Percentiles rank a stretch among this genome's conserved stretches.
Conservation (phyloP, 208 protist genomes). For the Leishmania lainsoni region DNA sequence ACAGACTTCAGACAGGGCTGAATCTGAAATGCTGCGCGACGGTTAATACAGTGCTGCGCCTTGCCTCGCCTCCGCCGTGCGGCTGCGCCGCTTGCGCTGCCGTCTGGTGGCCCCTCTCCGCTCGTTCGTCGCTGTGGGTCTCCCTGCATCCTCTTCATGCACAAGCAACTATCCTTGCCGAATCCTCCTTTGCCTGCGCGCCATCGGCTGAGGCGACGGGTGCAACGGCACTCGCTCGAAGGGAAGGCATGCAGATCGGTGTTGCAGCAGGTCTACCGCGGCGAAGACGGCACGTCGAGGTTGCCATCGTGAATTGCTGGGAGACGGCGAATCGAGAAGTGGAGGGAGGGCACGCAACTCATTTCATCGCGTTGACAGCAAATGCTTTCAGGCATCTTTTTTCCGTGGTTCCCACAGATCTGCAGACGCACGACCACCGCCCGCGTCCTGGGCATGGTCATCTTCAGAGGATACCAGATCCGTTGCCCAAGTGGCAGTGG, state of each 20-base stretch:
- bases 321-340: not conserved
- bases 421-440: not conserved
- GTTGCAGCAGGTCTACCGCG: not conserved
- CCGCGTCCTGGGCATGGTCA: not conserved
- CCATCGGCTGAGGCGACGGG: not conserved
- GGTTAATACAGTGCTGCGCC: not conserved
- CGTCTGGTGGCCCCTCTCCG: not conserved
- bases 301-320: conserved; percentile 1
- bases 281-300: not conserved
- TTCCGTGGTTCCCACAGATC: not conserved
- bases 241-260: not conserved
- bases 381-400: not conserved
- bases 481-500: not conserved
- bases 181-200: not conserved
- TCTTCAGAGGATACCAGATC: not conserved
- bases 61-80: not conserved
- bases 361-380: not conserved
- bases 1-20: not conserved
- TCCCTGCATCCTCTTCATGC: not conserved
- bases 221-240: not conserved
- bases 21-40: not conserved
- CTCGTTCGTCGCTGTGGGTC: not conserved
- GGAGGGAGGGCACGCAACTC: too few species aligned
- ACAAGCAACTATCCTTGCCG: not conserved
- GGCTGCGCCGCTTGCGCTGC: not conserved